phyloP scores from a whole-genome alignment of 495 filamentous ascomycete species.

The Halenospora varia region DNA sequence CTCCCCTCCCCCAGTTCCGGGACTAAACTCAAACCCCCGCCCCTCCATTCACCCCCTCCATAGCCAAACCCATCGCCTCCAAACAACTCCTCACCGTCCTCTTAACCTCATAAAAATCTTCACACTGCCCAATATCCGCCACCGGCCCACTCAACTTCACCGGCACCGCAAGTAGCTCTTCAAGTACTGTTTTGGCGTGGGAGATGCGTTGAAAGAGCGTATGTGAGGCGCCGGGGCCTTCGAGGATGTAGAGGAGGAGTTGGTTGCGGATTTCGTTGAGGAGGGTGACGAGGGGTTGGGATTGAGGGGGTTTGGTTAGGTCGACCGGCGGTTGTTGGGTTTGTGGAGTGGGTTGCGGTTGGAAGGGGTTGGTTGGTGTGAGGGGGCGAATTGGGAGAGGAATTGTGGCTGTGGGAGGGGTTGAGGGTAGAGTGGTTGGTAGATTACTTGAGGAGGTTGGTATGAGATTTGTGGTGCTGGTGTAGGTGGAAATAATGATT shows the following conservation, averaged over 20 bases:
- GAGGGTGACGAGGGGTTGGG: neutral
- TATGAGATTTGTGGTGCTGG: too few relatives aligned
- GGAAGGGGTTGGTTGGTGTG: too few relatives aligned
- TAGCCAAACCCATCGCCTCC: neutral
- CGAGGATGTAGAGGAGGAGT: neutral
- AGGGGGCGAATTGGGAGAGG: too few relatives aligned
- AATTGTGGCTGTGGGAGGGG: neutral
- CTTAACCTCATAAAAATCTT: neutral
- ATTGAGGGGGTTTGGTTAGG: neutral
- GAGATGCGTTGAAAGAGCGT: neutral
- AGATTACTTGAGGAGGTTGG: too few relatives aligned
- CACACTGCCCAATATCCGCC: neutral
- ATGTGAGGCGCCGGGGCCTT: neutral
- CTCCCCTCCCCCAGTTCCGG: neutral
- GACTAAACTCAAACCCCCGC: neutral
- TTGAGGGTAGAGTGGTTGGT: neutral
- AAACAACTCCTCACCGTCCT: neutral
- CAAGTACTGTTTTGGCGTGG: neutral
- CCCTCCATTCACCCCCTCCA: too few relatives aligned
- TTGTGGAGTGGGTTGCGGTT: too few relatives aligned
- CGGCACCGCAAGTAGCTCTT: neutral
- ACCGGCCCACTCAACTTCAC: neutral
- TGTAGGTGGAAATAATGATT: too few relatives aligned
- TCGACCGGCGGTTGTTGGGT: neutral
- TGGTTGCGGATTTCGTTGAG: neutral